Evolutionary conservation across 768 basidiomycete genomes (phyloP), one percentile per base, ranked within the genome.

Genomic region (Roridomyces roridus): DNA sequence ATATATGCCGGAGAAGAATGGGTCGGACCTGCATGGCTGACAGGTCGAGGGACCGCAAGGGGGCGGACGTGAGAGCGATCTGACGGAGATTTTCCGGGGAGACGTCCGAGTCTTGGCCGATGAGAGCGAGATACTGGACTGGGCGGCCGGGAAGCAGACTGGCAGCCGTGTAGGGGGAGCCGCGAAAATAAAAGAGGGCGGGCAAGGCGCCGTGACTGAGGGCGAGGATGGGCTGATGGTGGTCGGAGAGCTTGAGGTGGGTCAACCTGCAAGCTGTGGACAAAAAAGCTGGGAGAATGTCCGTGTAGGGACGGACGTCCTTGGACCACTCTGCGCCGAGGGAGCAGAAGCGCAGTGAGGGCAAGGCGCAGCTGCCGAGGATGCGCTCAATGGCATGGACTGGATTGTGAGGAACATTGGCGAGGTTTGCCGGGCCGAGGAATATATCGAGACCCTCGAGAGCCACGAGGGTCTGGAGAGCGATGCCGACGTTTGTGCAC

Each of bases 11-110:
- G 48, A 88, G 74, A 37, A 86, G 77, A 51, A 75, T 68, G 28
- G 84, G 85, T 23, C 86, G 83, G 50, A 81, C 82, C 50, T 79
- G 78, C 77, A 86, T 85, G 31, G 78, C 78, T 54, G 84, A 82
- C 34, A 88, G 73, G 72, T 88, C 87, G 50, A 88, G 77, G 52
- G 67, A 74, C 49, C 80, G 75, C 11, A 89, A 71, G 26, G 82
- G 83, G 14, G 76, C 67, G 28, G 72, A 74, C 10, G 82, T 80
- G 44, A 67, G 67, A 28, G 83, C 78, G 72, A 89, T 80, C 46
- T 71, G 71, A 37, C 72, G 74, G 8, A 87, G 75, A 61, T 83
- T 84, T 45, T 77, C 73, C 59, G 76, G 80, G 39, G 77, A 83
- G 63, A 86, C 74, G 53, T 81, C 79, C 49, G 79, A 80, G 56